phyloP scores from a whole-genome alignment of 495 filamentous ascomycete species.

The Penicillium paxilli region DNA sequence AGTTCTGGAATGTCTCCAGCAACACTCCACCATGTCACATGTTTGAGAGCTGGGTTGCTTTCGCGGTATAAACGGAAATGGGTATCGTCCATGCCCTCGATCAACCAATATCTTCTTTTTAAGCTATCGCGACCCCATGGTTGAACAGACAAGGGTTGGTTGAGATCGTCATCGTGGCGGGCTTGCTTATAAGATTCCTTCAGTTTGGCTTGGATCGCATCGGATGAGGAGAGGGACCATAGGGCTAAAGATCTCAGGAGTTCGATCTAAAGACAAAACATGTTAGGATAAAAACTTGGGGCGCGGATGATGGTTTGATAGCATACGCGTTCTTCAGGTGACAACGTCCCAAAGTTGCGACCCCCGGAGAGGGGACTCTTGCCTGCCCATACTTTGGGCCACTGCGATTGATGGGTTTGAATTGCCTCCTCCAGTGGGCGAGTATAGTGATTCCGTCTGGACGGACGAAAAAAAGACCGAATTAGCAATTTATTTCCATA shows the following conservation, averaged over 20 bases:
- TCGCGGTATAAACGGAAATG: slow-evolving; percentile 93
- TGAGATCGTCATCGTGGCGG: slow-evolving; percentile 87
- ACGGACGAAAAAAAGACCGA: background rate
- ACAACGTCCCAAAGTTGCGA: slow-evolving; percentile 76
- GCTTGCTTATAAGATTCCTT: slow-evolving; percentile 87
- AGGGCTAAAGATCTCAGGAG: slow-evolving; percentile 79
- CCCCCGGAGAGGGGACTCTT: slow-evolving; percentile 81
- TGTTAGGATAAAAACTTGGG: slow-evolving; percentile 19
- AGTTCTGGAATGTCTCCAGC: slow-evolving; percentile 90
- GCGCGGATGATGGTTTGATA: background rate
- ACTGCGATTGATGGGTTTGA: slow-evolving; percentile 79
- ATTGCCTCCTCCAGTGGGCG: slow-evolving; percentile 94
- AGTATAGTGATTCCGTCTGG: slow-evolving; percentile 67
- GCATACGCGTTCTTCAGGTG: slow-evolving; percentile 76
- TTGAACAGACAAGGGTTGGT: slow-evolving; percentile 90
- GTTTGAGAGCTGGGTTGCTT: slow-evolving; percentile 76
- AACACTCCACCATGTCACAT: slow-evolving; percentile 86
- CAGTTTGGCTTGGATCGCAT: slow-evolving; percentile 75
- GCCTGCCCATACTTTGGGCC: slow-evolving; percentile 83
- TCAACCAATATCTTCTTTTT: slow-evolving; percentile 88
- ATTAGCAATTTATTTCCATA: slow-evolving; percentile 14
- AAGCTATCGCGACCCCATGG: slow-evolving; percentile 91
- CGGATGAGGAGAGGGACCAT: slow-evolving; percentile 90
- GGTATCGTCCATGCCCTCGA: slow-evolving; percentile 94
- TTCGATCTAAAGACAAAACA: slow-evolving; percentile 59